These are phyloP conservation scores for Oryza meyeriana DNA, from an alignment of 176 grass and related monocot species.

Conservation along the genomic window DNA sequence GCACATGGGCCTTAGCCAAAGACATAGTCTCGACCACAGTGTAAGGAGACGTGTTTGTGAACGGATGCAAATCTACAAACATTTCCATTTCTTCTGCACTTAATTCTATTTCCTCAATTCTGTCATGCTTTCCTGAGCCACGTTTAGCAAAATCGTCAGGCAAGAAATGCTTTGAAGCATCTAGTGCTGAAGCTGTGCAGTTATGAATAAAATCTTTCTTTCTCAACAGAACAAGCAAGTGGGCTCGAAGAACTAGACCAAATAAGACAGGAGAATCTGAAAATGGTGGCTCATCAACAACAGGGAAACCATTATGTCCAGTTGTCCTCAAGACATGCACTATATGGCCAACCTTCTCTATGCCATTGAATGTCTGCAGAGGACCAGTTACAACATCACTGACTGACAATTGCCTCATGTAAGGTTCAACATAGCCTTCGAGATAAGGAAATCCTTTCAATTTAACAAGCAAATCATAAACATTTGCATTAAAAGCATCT, in stretches of 20 bases:
- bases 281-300: constrained; percentile 72
- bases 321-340: constrained; percentile 79
- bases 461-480: constrained; percentile 83
- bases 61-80: constrained; percentile 92
- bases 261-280: constrained; percentile 63
- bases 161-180: constrained; percentile 54
- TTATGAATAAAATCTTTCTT: constrained; percentile 57
- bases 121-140: constrained; percentile 70
- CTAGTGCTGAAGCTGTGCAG: constrained; percentile 29
- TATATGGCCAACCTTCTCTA: constrained; percentile 85
- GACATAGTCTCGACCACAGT: constrained; percentile 97
- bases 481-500: constrained; percentile 71
- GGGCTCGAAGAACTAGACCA: constrained; percentile 72
- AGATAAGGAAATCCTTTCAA: constrained; percentile 94
- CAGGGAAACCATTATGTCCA: constrained; percentile 87
- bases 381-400: constrained; percentile 93
- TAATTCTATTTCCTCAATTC: constrained; percentile 64
- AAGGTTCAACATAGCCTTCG: constrained; percentile 89
- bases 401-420: constrained; percentile 83
- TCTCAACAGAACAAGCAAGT: constrained; percentile 88
- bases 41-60: constrained; percentile 90
- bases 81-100: constrained; percentile 83
- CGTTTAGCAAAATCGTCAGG: constrained; percentile 77
- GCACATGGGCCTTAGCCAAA: constrained; percentile 86
- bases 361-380: constrained; percentile 59